Conservation (phyloP, 495 filamentous ascomycete genomes). For the Daldinia concentrica region DNA sequence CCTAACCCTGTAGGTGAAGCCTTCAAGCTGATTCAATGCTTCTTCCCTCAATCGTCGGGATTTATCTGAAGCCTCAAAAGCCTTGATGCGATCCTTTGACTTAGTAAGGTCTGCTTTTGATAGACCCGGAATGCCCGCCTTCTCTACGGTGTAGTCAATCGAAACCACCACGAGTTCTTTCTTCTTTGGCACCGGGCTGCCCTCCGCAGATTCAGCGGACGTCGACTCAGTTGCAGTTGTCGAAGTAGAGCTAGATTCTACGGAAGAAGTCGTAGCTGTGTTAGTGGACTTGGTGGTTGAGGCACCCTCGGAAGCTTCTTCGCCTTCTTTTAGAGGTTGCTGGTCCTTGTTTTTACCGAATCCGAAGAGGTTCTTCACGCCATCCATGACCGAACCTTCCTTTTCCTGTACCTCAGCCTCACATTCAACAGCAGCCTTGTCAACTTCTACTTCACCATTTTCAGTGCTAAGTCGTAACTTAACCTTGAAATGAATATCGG, state of each 20-base stretch:
- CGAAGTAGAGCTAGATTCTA: constrained; percentile 54
- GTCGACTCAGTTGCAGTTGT: constrained; percentile 57
- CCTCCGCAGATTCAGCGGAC: constrained; percentile 52
- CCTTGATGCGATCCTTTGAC: constrained; percentile 75
- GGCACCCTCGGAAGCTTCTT: constrained; percentile 59
- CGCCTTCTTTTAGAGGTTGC: constrained; percentile 71
- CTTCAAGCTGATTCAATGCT: constrained; percentile 89
- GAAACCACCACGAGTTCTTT: constrained; percentile 77
- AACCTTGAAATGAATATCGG: constrained; percentile 83
- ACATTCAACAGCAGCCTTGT: constrained; percentile 81
- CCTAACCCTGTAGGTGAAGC: constrained; percentile 88
- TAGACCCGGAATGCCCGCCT: constrained; percentile 67
- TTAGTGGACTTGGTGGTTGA: constrained; percentile 50
- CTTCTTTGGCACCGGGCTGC: constrained; percentile 59
- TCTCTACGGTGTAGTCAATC: constrained; percentile 68
- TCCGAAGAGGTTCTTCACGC: constrained; percentile 93
- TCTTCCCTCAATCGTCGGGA: constrained; percentile 83
- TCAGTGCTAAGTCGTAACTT: constrained; percentile 73
- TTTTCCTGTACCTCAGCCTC: constrained; percentile 75
- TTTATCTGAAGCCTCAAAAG: constrained; percentile 85
- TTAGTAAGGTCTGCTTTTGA: constrained; percentile 67
- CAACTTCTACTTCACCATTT: constrained; percentile 85
- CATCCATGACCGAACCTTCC: constrained; percentile 84
- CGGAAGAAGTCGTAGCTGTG: constrained; percentile 45
- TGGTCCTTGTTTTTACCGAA: constrained; percentile 88